Evolutionary conservation across 306 rosid species (phyloP), one percentile per base, ranked within the genome.

Genomic region (Cicer judaicum): DNA sequence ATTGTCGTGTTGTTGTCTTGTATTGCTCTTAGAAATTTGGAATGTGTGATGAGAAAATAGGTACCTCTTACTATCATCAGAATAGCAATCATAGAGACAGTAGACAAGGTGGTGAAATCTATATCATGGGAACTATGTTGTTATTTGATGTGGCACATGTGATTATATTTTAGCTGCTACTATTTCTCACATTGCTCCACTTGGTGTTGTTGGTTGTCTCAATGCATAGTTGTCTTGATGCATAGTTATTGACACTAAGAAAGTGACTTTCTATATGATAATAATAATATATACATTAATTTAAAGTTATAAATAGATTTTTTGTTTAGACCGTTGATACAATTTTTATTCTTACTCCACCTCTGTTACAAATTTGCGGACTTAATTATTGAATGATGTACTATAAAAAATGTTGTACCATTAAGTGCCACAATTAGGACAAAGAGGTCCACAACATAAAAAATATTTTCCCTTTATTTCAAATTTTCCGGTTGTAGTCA

Each of bases 61-160:
- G 59, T 48, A 62, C 78, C 72, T 83, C 70, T 55, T 42, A 46
- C 77, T 57, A 24, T 57, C 0, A 66, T 86, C 54, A 49, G 63
- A 54, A 57, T 57, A 78, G 86, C 80, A 66, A 81, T 66, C 78
- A 10, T 74, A 68, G 85, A 73, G 85, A 73, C 78, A 16, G 19
- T 78, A 48, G 73, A 71, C 69, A 55, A 55, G 72, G 61, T 79
- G 64, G 36, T 78, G 50, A 50, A 70, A 57, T 65, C 63, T 78
- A 74, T 80, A 67, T 55, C 72, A 63, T 70, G 81, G 66, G 48
- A 74, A 64, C 8, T 56, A 67, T 54, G 13, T 73, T 70, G 73
- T 60, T 63, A 77, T 80, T 57, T 56, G 12, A 44, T 69, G 73
- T 78, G 68, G 36, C 48, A 64, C 64, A 54, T 56, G 71, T 72